A percentile compares a stretch with the other conserved stretches of the same genome.
Evolutionary conservation across 768 basidiomycete genomes (phyloP).

Genomic region (Aureoboletus auriporus): DNA sequence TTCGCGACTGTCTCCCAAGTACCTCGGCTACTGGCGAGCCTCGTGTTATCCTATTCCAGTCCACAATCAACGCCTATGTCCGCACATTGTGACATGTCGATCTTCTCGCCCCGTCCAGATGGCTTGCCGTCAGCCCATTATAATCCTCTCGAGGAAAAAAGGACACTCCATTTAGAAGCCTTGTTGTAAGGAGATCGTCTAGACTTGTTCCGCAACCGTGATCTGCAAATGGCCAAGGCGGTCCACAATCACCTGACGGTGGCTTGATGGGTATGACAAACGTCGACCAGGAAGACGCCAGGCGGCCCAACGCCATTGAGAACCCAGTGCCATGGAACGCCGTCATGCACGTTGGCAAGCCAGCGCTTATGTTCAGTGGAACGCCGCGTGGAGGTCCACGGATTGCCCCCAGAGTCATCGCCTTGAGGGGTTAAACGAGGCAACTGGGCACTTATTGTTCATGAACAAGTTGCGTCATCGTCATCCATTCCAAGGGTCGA

Average conservation of each 20-base stretch:
- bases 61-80: slow-evolving; percentile 18
- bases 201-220: neutral
- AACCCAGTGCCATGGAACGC: slow-evolving; percentile 13
- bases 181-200: neutral
- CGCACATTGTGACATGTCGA: slow-evolving; percentile 22
- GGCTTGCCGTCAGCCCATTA: neutral
- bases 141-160: neutral
- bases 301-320: slow-evolving; percentile 10
- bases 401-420: neutral
- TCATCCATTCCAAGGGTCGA: slow-evolving; percentile 3
- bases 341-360: slow-evolving; percentile 8
- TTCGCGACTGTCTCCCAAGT: slow-evolving; percentile 2
- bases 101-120: slow-evolving; percentile 7
- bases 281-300: slow-evolving; percentile 1
- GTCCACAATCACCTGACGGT: neutral
- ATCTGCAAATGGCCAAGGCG: no score
- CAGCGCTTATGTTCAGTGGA: neutral
- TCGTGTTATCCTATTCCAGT: slow-evolving; percentile 17
- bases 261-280: slow-evolving; percentile 18
- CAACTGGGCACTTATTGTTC: neutral
- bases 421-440: slow-evolving; percentile 2
- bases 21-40: slow-evolving; percentile 13
- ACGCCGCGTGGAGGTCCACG: slow-evolving; percentile 10
- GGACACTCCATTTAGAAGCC: neutral
- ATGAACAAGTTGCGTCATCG: slow-evolving; percentile 1